Base-by-base conservation (phyloP, 2,329 filamentous ascomycete species). In the Trichoderma hamatum region DNA sequence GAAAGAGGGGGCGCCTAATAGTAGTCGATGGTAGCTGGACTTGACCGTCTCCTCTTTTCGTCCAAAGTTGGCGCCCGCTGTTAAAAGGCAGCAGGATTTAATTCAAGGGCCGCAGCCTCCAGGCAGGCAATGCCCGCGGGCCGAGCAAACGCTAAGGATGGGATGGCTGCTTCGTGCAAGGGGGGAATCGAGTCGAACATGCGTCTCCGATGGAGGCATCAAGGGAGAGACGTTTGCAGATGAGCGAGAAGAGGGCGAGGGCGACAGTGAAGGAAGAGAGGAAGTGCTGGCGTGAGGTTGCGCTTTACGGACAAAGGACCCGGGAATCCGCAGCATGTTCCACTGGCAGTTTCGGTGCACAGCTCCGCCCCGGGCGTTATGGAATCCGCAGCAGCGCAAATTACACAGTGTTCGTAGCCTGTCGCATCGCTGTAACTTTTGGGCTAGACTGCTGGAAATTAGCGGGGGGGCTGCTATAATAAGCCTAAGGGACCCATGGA, bases 1-100 rank as follows among this genome's bases (percentile, higher is more conserved):
- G 67, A 65, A 66, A 59, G 63, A 66, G 63, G 63, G 67, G 67
- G 67, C 60, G 60, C 67, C 61, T 69, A 59, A 63, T 59, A n/a
- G 46, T 64, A 30, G 61, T 55, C 52, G 61, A 49, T 64, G 46
- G 46, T 49, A 49, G 46, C 46, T 49, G 46, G 46, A 49, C 46
- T 26, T 34, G 52, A 51, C 63, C 63, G 63, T 69, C 56, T 65
- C 64, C 52, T 67, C 64, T 67, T 70, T 63, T 70, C 51, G 43
- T 67, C 63, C 32, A 49, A 43, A 43, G 54, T 67, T 71, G 68
- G 68, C 68, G 68, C 64, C 68, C 59, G 43, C 54, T 67, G 39
- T 61, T 46, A 54, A 39, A 39, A 71, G 70, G 70, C 70, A 68
- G 67, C 70, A 62, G 68, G 46, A 24, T 43, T 67, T 39, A 30